phyloP scores from a whole-genome alignment of 306 rosid genomes.

The Cyamopsis tetragonoloba region DNA sequence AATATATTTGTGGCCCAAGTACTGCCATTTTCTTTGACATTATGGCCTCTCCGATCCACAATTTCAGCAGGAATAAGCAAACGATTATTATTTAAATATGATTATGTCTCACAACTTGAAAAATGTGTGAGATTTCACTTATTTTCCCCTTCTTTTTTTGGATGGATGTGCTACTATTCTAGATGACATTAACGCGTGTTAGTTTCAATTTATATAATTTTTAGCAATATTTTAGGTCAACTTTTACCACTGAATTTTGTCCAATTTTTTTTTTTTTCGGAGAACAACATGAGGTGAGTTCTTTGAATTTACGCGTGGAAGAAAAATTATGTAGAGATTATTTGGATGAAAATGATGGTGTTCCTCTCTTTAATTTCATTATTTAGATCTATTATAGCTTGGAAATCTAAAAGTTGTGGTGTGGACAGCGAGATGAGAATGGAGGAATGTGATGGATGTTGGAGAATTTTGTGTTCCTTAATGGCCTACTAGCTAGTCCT shows the following conservation, averaged over 20 bases:
- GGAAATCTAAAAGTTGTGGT: constrained; percentile 5
- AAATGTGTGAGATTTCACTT: not conserved
- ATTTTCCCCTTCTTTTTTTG: not conserved
- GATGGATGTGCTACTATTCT: not conserved
- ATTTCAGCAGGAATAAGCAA: constrained; percentile 13
- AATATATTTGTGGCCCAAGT: not conserved
- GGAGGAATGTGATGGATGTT: not conserved
- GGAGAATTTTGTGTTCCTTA: not conserved
- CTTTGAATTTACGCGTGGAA: constrained; percentile 22
- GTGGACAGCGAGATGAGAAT: not conserved
- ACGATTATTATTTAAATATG: not conserved
- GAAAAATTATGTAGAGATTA: too few relatives aligned
- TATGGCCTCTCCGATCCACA: not conserved
- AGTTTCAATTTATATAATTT: too few relatives aligned
- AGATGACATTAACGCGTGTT: too few relatives aligned
- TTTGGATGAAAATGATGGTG: constrained; percentile 22
- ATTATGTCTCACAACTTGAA: constrained; percentile 4
- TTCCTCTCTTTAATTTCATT: not conserved
- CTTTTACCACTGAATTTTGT: constrained; percentile 1
- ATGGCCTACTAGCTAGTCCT: constrained; percentile 14
- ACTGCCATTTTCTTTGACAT: not conserved
- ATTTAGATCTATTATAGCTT: not conserved
- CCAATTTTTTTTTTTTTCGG: not conserved
- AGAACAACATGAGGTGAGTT: not conserved
- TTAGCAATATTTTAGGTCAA: not conserved